Evolutionary conservation across 805 yeast genomes (phyloP).

Genomic region (Myxozyma monticola): DNA sequence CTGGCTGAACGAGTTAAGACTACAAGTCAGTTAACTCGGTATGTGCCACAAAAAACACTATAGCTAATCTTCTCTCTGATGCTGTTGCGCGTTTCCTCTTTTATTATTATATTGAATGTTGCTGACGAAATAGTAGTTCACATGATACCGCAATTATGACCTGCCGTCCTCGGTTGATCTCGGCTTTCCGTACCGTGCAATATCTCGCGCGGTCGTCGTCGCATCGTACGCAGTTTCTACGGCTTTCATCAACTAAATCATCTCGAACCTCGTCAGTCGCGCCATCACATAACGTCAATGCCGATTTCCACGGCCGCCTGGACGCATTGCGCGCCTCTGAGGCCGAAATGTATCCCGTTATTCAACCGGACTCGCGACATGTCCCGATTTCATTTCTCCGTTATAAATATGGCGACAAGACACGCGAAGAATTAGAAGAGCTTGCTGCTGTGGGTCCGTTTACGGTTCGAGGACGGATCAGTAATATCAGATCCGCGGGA

Average conservation of each 20-base stretch:
- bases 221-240: too few species aligned
- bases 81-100: not conserved
- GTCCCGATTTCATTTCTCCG: slow-evolving; percentile 7
- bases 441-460: slow-evolving; percentile 2
- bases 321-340: slow-evolving; percentile 9
- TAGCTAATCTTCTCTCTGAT: slow-evolving; percentile 30
- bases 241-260: too few species aligned
- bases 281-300: too few species aligned
- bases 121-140: too few species aligned
- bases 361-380: not conserved
- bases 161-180: too few species aligned
- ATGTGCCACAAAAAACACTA: too few species aligned
- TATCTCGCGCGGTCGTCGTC: too few species aligned
- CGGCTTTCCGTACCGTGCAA: too few species aligned
- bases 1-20: too few species aligned
- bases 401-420: slow-evolving; percentile 3
- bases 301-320: slow-evolving; percentile 19
- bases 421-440: slow-evolving; percentile 10
- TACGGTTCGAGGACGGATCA: slow-evolving; percentile 57
- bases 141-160: too few species aligned
- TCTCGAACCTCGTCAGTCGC: too few species aligned
- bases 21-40: too few species aligned
- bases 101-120: not conserved
- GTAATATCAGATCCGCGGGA: slow-evolving; percentile 62
- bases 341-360: slow-evolving; percentile 17